Evolutionary conservation across 2,329 filamentous ascomycete genomes (phyloP).

Genomic region (Hymenoscyphus infarciens): DNA sequence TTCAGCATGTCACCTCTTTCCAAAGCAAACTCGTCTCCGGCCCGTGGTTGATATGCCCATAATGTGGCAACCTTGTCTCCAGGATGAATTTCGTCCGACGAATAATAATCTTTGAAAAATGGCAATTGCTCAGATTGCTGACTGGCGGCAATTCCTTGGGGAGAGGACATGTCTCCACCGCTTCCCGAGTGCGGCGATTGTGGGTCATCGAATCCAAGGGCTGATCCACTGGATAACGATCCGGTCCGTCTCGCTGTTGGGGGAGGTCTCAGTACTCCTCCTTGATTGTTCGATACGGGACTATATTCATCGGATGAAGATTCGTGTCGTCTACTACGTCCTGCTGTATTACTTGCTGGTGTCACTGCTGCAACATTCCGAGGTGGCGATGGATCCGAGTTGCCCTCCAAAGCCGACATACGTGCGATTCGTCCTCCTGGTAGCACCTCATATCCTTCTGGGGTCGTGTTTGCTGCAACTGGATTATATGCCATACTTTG

Average conservation of each 20-base stretch:
- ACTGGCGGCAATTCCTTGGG: slow-evolving; percentile 73
- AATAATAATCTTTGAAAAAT: slow-evolving; percentile 99
- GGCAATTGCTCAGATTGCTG: slow-evolving; percentile 93
- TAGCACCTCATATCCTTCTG: slow-evolving; percentile 65
- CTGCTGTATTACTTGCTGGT: slow-evolving; percentile 42
- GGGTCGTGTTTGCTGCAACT: slow-evolving; percentile 35
- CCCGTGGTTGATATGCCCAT: slow-evolving; percentile 95
- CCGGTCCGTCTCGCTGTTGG: slow-evolving; percentile 67
- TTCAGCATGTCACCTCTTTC: slow-evolving; percentile 98
- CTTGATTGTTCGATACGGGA: slow-evolving; percentile 62
- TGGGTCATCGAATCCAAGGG: slow-evolving; percentile 63
- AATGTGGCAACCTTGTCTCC: slow-evolving; percentile 86
- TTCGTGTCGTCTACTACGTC: slow-evolving; percentile 44
- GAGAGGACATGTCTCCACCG: slow-evolving; percentile 75
- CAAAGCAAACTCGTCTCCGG: slow-evolving; percentile 86
- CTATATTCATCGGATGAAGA: slow-evolving; percentile 74
- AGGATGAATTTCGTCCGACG: slow-evolving; percentile 90
- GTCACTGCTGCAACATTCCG: slow-evolving; percentile 17
- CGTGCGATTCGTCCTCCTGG: slow-evolving; percentile 87
- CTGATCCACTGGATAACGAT: slow-evolving; percentile 84
- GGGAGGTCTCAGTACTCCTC: slow-evolving; percentile 54
- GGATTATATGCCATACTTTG: slow-evolving; percentile 42
- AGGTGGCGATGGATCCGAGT: slow-evolving; percentile 57
- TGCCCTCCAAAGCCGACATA: slow-evolving; percentile 89
- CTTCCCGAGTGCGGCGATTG: slow-evolving; percentile 69